Evolutionary conservation across 495 filamentous ascomycete species (phyloP), one percentile per base, ranked within the genome.

Genomic region (Lasiosphaeria hispida): DNA sequence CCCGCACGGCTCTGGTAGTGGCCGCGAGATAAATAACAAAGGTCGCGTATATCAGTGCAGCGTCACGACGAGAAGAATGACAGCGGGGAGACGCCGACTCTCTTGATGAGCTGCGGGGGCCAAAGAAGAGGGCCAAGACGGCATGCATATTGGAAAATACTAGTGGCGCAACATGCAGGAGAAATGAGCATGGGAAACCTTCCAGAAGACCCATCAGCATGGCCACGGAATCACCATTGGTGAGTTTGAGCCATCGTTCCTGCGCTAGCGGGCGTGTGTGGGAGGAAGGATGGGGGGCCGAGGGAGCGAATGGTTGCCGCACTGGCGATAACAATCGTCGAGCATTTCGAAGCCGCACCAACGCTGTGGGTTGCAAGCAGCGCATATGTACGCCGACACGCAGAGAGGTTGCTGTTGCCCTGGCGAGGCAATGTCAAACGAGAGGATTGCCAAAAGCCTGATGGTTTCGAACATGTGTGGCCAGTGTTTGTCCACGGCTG

Each of bases 191-290:
- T 18, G 14, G 30, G 58, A 67, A 67, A 62, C 61, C 58, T 67
- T 67, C 64, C 41, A 63, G 64, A 67, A 67, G 55, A 55, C 57
- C 60, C 61, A 61, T 59, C 48, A 47, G 58, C 61, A 61, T 57
- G 61, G 61, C 33, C 58, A 47, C 40, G 55, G 44, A 55, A 33
- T 19, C 42, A 17, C 58, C 64, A 67, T 67, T 67, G 64, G 64
- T 15, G 14, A 10, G 37, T 11, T 23, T 18, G 10, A 41, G 40
- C 37, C 48, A 15, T 39, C 38, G 58, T 67, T 67, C 64, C 64
- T 67, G 64, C 64, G 41, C 55, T 61, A 60, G 58, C 57, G 61
- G 50, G 40, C 4, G 15, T 14, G 18, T 57, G 17, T n/a, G n/a
- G n/a, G n/a, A n/a, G n/a, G 55, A 19, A 37, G 35, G 15, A 15